Base-by-base conservation (phyloP, 2,329 filamentous ascomycete species). In the Helotiales sp. region DNA sequence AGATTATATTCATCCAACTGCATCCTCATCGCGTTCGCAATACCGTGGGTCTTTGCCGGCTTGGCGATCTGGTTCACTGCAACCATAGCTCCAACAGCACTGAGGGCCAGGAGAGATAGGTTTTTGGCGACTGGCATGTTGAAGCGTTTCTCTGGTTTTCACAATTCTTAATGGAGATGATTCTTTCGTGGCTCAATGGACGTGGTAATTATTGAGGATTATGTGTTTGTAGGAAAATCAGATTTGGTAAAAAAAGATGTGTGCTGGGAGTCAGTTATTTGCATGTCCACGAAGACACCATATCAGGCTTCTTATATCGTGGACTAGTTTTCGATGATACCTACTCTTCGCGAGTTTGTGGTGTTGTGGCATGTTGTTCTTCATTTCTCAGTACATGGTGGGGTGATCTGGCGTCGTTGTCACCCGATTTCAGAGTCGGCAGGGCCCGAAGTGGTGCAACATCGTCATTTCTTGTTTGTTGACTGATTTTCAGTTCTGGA, bases 1-100 rank as follows among this genome's bases (percentile, higher is more conserved):
- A 55, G 24, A 34, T 66, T 64, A 30, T 63, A 62, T 2, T 62
- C 58, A 29, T 63, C 58, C 46, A 64, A 10, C n/a, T 64, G 58
- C 24, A n/a, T 46, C 40, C 60, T 54, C 57, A 65, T 60, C 8
- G 42, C 57, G 7, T 33, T 46, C 10, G 59, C 59, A 36, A 65
- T 61, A 10, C 57, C 56, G 7, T 60, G 53, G 5, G 57, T 57
- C 47, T 49, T 58, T 8, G 57, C 54, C 1, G 61, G 61, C 29
- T 60, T 61, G 10, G 58, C 24, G 29, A 60, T 47, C 9, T 51
- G 36, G 36, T 57, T 63, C 29, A 59, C 54, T 15, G 58, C 55
- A 5, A 61, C 29, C 17, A 61, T 27, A 1, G 62, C 64, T 19
- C 59, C 62, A 9, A 56, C 52, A 4, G 60, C 60, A n/a, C 58